phyloP scores from a whole-genome alignment of 2,329 filamentous ascomycete genomes.

The Leptoxyphium fumago region DNA sequence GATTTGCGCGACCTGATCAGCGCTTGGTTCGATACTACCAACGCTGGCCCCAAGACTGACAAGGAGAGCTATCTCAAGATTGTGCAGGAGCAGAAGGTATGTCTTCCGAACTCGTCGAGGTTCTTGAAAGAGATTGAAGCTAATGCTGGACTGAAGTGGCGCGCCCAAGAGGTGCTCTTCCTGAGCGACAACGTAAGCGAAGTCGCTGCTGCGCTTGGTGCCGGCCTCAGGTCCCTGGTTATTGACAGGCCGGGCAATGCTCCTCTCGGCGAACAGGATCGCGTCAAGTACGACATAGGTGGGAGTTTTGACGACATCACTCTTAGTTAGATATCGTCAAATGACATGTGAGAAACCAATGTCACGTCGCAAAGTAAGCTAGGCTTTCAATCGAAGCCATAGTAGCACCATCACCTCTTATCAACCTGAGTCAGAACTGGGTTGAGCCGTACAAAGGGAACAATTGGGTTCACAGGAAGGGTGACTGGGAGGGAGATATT shows the following conservation, averaged over 20 bases:
- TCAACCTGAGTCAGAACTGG: too few relatives aligned
- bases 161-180: constrained; percentile 51
- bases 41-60: constrained; percentile 61
- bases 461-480: background rate
- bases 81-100: constrained; percentile 28
- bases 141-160: constrained; percentile 20
- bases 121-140: background rate
- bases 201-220: constrained; percentile 29
- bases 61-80: constrained; percentile 53
- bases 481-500: background rate
- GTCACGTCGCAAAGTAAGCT: too few relatives aligned
- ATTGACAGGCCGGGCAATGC: constrained; percentile 55
- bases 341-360: too few relatives aligned
- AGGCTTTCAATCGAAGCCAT: too few relatives aligned
- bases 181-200: constrained; percentile 62
- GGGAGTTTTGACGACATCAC: background rate
- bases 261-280: constrained; percentile 38
- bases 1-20: constrained; percentile 46
- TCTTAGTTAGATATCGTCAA: too few relatives aligned
- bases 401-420: too few relatives aligned
- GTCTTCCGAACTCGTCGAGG: background rate
- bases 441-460: too few relatives aligned
- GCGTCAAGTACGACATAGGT: constrained; percentile 11
- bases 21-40: constrained; percentile 67
- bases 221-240: constrained; percentile 28